Evolutionary conservation across 306 rosid species (phyloP).

Genomic region (Citrullus mucosospermus): DNA sequence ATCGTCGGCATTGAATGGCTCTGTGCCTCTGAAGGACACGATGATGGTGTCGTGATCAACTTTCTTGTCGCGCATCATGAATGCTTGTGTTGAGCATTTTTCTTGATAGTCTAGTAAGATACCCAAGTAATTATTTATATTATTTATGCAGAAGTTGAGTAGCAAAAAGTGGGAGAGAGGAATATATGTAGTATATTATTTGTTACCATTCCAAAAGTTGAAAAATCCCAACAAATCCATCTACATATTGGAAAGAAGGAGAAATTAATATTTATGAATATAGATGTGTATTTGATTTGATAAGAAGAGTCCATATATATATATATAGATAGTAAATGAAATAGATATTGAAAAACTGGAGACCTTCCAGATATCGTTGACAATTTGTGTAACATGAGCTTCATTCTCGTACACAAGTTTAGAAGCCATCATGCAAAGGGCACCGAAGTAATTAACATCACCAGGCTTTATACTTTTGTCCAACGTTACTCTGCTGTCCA

Average conservation of each 20-base stretch:
- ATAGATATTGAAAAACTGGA: neutral
- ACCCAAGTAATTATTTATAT: neutral
- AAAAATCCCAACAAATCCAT: constrained; percentile 24
- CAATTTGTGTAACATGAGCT: neutral
- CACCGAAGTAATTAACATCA: constrained; percentile 10
- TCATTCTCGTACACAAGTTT: constrained; percentile 23
- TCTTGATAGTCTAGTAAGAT: neutral
- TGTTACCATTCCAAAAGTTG: constrained; percentile 27
- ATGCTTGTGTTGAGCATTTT: constrained; percentile 35
- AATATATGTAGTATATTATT: no score
- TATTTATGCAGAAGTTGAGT: neutral
- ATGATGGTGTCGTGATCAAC: constrained; percentile 35
- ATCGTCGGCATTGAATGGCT: constrained; percentile 43
- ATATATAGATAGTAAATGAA: neutral
- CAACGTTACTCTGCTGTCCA: constrained; percentile 19
- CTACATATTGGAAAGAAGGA: neutral
- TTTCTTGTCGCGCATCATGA: constrained; percentile 35
- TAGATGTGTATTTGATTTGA: no score
- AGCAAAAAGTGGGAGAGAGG: neutral
- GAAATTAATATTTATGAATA: neutral
- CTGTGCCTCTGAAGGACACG: constrained; percentile 71
- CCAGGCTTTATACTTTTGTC: constrained; percentile 16
- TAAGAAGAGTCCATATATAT: neutral
- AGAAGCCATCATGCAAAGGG: constrained; percentile 26
- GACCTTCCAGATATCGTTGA: constrained; percentile 23